phyloP scores from a whole-genome alignment of 345 rosid species.

The Jatropha curcas region DNA sequence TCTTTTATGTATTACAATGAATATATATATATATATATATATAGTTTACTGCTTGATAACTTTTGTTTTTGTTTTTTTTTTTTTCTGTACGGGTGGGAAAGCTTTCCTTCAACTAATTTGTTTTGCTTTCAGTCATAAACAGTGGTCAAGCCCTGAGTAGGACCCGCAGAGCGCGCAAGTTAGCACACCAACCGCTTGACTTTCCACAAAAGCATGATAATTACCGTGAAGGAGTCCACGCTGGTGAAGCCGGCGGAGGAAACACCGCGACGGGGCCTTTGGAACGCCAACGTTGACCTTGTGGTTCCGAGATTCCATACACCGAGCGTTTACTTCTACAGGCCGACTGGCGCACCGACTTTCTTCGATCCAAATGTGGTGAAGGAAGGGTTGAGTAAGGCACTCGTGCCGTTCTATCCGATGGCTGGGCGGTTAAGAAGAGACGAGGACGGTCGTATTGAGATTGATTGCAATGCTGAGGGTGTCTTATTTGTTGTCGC shows the following conservation, averaged over 20 bases:
- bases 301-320: constrained; percentile 91
- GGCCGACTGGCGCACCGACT: constrained; percentile 57
- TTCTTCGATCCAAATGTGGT: constrained; percentile 66
- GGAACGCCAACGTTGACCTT: constrained; percentile 91
- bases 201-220: constrained; percentile 64
- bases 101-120: neutral
- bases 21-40: too few relatives aligned
- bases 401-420: constrained; percentile 84
- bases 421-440: constrained; percentile 88
- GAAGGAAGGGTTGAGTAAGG: constrained; percentile 71
- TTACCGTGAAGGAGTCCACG: constrained; percentile 64
- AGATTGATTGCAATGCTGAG: constrained; percentile 82
- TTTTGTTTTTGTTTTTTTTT: too few relatives aligned
- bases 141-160: neutral
- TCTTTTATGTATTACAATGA: too few relatives aligned
- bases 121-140: neutral
- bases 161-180: neutral
- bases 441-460: constrained; percentile 87
- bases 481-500: constrained; percentile 88
- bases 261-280: constrained; percentile 54
- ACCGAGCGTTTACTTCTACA: constrained; percentile 90
- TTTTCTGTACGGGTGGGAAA: too few relatives aligned
- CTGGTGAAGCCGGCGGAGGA: constrained; percentile 73
- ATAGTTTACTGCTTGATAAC: too few relatives aligned
- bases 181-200: neutral